Base-by-base conservation (phyloP, 225 moss, liverwort and hornwort species). In the Antitrichia curtipendula region DNA sequence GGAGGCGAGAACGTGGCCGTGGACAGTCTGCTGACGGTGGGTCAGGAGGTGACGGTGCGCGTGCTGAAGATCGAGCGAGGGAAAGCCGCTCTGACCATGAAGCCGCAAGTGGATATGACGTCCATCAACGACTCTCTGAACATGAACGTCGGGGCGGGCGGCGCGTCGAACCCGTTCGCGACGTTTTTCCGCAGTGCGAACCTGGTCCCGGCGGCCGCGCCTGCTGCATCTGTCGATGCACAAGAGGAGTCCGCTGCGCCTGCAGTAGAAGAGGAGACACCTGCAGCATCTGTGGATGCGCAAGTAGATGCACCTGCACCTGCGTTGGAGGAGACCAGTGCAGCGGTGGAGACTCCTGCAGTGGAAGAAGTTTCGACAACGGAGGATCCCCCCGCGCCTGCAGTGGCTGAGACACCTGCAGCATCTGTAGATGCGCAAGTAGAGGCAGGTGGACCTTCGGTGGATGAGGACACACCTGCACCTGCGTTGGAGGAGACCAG, bases 1-100 rank as follows among this genome's bases (percentile, higher is more conserved):
- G 94, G 98, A 54, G 98, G 95, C 60, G 97, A 96, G 83, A 97
- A 96, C 82, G 95, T 99, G 92, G 91, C 96, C 18, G 92, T 95
- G 83, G 97, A 96, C 70, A 86, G 89, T 38, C 86, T 96, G 81
- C 82, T 97, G 90, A 94, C 96, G 82, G 83, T 91, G 32, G 99
- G 99, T 13, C 96, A 97, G 90, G 95, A 95, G 89, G 90, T 99
- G 60, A 95, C 86, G 36, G 97, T 96, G 85, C 95, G 97, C 19
- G 99, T 99, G 7, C 86, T 97, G 88, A 93, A 90, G 82, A 94
- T 99, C 87, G 99, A 99, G 84, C 88, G 95, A 32, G 99, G 99
- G 12, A 97, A 95, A 82, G 89, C 95, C 49, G 83, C 90, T 32
- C 89, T 99, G 77, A 97, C 99, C 25, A 95, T 96, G 97, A 99